Base-by-base conservation (phyloP, 768 basidiomycete species). In the Tubosaeta sp. region DNA sequence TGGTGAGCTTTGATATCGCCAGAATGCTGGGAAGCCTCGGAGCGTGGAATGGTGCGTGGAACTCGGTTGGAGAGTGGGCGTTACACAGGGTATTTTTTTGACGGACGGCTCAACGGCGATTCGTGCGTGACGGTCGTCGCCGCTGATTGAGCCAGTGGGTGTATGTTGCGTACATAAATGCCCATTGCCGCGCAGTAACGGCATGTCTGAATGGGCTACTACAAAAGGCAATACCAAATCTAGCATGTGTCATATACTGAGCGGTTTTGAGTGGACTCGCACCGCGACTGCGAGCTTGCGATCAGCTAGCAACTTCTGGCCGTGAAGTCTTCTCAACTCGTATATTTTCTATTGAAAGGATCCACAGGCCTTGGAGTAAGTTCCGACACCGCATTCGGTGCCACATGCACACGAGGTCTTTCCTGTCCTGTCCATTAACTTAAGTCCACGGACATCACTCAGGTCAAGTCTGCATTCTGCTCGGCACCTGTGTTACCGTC, bases 391-490 rank as follows among this genome's bases (percentile, higher is more conserved):
- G 63, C 51, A 53, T 65, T 61, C 13, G 54, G 67, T 68, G 63
- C 58, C 56, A 69, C 69, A 69, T 69, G 64, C 53, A 64, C 68
- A 62, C 65, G 64, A 64, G 66, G 66, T 56, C 55, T 59, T 68
- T 70, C 69, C 67, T 60, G 58, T 66, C 65, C 60, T 60, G 62
- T 66, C 58, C 50, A 68, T 68, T 68, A 68, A 70, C 70, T 69
- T 69, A 69, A 69, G 59, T 69, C 68, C 68, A 71, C 68, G 68
- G 68, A 71, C 68, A 70, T 69, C 62, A 59, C 60, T 53, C 62
- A 59, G 59, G 53, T 64, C 52, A 51, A 56, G 61, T 57, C 43
- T 65, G 53, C 57, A 61, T 52, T 52, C 46, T 69, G 63, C 59
- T 69, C 67, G 69, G 69, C 69, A 69, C 58, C 56, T 56, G 63